These are phyloP conservation scores for Candida morakotiae DNA, from an alignment of 805 yeast genomes.

Conservation along the genomic window DNA sequence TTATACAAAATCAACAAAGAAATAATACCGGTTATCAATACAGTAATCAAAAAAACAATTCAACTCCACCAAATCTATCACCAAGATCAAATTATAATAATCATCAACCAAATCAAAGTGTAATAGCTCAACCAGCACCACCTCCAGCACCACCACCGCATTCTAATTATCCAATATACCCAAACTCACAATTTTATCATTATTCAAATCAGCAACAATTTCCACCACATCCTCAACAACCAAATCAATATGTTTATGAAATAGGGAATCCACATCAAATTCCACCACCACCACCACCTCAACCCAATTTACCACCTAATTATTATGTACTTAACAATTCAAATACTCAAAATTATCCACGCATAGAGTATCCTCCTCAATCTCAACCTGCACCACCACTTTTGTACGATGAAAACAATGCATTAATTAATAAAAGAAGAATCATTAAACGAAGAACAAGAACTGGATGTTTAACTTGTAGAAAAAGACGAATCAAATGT, in stretches of 20 bases:
- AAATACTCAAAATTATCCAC: no score
- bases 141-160: conserved; percentile 4
- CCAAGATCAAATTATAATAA: conserved; percentile 3
- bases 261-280: conserved; percentile 4
- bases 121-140: background rate
- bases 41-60: background rate
- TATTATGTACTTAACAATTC: conserved; percentile 2
- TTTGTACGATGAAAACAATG: conserved; percentile 23
- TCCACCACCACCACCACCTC: conserved; percentile 7
- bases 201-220: conserved; percentile 1
- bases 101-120: conserved; percentile 3
- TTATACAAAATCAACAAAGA: background rate
- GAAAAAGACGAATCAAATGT: conserved; percentile 68
- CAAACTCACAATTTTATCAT: background rate
- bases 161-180: background rate
- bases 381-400: conserved; percentile 2
- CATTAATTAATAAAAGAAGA: conserved; percentile 33
- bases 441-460: conserved; percentile 59
- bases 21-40: background rate
- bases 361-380: no score
- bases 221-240: conserved; percentile 5
- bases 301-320: background rate
- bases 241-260: background rate
- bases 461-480: conserved; percentile 73
- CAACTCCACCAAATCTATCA: conserved; percentile 1